Conservation (phyloP, 176 grass and related monocot genomes). For the Oryza brachyantha region DNA sequence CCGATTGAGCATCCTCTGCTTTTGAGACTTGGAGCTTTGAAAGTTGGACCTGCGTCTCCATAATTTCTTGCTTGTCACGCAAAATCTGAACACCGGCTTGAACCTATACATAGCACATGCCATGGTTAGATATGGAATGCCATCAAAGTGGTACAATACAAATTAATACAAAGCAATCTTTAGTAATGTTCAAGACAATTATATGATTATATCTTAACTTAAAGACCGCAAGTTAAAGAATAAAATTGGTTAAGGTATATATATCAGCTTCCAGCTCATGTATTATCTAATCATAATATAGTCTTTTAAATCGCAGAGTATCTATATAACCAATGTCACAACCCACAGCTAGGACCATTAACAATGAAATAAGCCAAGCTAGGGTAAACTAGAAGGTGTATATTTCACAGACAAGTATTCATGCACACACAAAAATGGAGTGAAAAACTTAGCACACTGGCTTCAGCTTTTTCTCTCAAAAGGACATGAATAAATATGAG, state of each 20-base stretch:
- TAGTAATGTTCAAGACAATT: not conserved
- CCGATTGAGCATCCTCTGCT: constrained; percentile 36
- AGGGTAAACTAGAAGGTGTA: not conserved
- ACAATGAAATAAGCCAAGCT: not conserved
- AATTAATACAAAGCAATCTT: not conserved
- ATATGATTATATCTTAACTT: not conserved
- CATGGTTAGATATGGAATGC: constrained; percentile 12
- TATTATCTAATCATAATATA: not conserved
- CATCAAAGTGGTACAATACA: not conserved
- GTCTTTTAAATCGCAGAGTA: not conserved
- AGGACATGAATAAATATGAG: not conserved
- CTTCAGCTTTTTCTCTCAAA: not conserved
- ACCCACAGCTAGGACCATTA: not conserved
- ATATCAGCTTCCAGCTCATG: not conserved
- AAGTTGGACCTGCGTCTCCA: constrained; percentile 69
- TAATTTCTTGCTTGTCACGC: constrained; percentile 86
- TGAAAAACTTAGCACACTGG: not conserved
- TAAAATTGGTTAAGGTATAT: not conserved
- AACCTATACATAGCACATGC: constrained; percentile 45
- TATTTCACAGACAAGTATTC: not conserved
- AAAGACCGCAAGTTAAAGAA: not conserved
- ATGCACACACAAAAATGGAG: not conserved
- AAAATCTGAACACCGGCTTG: constrained; percentile 77
- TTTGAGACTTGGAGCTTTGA: constrained; percentile 60
- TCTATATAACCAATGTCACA: not conserved